These are phyloP conservation scores for Sarcocystis neurona DNA, from an alignment of 169 alveolate genomes.

Conservation along the genomic window DNA sequence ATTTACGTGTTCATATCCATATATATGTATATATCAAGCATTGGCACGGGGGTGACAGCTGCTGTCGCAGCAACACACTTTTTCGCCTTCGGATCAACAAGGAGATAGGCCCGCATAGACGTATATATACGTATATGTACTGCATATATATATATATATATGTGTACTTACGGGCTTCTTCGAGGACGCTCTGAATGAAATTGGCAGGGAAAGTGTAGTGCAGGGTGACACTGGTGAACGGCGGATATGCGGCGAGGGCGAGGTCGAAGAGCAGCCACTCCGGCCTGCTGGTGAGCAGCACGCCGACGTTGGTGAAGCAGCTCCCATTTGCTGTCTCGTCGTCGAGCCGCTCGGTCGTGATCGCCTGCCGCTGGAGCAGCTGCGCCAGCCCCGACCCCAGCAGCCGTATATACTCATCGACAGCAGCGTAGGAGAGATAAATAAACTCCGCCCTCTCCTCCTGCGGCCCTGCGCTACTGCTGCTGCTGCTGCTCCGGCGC, in stretches of 20 bases:
- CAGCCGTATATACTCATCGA: neutral
- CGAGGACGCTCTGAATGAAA: neutral
- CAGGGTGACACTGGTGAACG: constrained; percentile 14
- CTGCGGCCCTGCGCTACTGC: neutral
- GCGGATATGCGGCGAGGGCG: constrained; percentile 31
- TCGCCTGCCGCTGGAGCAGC: neutral
- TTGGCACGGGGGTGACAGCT: no score
- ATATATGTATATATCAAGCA: no score
- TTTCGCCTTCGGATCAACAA: no score
- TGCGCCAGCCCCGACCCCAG: constrained; percentile 8
- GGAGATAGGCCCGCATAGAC: no score
- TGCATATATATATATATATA: no score
- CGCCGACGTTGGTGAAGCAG: constrained; percentile 14
- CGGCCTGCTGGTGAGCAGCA: neutral
- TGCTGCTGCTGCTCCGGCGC: neutral
- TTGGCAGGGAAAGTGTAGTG: constrained; percentile 27
- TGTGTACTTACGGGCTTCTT: constrained; percentile 1
- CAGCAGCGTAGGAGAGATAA: neutral
- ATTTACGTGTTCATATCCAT: no score
- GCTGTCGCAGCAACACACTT: no score
- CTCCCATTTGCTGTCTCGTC: constrained; percentile 15
- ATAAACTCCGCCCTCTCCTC: neutral
- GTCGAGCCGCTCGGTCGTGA: neutral
- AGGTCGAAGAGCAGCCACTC: constrained; percentile 25
- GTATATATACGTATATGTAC: no score